Base-by-base conservation (phyloP, 148 eudicot species). In the Arbutus unedo region DNA sequence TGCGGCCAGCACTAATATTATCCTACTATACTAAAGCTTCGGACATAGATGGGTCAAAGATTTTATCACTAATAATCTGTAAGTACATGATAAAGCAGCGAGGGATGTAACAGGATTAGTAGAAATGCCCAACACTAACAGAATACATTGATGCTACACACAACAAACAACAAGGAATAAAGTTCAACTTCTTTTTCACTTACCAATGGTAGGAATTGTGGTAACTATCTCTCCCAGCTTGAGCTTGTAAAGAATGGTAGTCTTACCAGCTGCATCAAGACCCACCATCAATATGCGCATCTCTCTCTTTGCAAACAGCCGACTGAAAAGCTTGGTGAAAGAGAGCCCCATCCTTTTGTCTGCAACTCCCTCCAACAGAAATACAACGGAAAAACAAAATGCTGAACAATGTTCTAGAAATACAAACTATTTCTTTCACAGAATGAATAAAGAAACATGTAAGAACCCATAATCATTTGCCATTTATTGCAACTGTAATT, bases 191-290 rank as follows among this genome's bases (percentile, higher is more conserved):
- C 43, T 44, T 1, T 66, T 66, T 9, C 45, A 78, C 93, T 73
- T 83, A 92, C 95, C 95, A 80, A 92, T 91, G 85, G 95, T 92
- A 8, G 95, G 93, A 55, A 92, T 92, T 78, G 95, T 92, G 67
- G 95, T 91, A 75, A 92, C 94, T 71, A 92, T 92, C 83, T 92
- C 94, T 83, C 94, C 93, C 85, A 92, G 86, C 87, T 92, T 92
- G 81, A 92, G 94, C 88, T 92, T 92, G 86, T 92, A 92, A 72
- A 92, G 88, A 79, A 92, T 90, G 83, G 95, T 92, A 7, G 95
- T 92, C 86, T 90, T 92, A 88, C 95, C 95, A 84, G 95, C 95
- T 3, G 95, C 95, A 87, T 92, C 95, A 79, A 92, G 95, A 88
- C 93, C 95, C 59, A 92, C 93, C 95, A 92, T 92, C 23, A 92